Evolutionary conservation across 805 yeast genomes (phyloP), one percentile per base, ranked within the genome.

Genomic region (Monosporozyma aquatica): DNA sequence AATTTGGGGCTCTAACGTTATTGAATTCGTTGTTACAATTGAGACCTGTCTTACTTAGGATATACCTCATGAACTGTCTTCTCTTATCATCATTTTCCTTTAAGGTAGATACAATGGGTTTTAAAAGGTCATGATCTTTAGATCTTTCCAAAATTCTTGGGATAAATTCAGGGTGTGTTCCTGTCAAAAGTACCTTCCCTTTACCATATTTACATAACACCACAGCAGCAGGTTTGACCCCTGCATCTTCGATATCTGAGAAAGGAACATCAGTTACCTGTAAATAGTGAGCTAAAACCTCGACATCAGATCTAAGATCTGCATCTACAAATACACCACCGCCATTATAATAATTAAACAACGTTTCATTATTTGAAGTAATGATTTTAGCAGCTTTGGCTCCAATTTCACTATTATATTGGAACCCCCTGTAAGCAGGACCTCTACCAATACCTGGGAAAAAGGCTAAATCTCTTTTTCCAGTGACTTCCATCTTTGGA

Each of bases 161-260:
- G 2, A 77, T 68, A 56, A 80, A 87, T 61, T 92, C 99, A 0
- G 96, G 95, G 62, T 92, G 98, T 0, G 86, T 74, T 0, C 97
- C 97, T 11, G 82, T 70, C 10, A 92, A 69, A 8, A 92, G 62
- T 0, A 80, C 95, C 28, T 65, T 66, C 3, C 98, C 98, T 29
- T 72, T 66, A 9, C 64, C 96, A 3, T 77, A 75, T 8, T 68
- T 66, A 51, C 86, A 75, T 44, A 72, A 62, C 3, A 92, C 75
- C 0, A 76, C 83, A 0, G 97, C 95, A 0, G 95, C 95, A 4
- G 65, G 56, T 1, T 46, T 43, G 6, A 23, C 38, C 2, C 43
- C 47, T 35, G 56, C 56, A 25, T 60, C 68, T 2, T 59, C 56
- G 11, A 3, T 38, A 29, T 52, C 53, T 4, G 58, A 55, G 5